These are phyloP conservation scores for Penicillium digitatum DNA, from an alignment of 2,329 filamentous ascomycete genomes.

Conservation along the genomic window DNA sequence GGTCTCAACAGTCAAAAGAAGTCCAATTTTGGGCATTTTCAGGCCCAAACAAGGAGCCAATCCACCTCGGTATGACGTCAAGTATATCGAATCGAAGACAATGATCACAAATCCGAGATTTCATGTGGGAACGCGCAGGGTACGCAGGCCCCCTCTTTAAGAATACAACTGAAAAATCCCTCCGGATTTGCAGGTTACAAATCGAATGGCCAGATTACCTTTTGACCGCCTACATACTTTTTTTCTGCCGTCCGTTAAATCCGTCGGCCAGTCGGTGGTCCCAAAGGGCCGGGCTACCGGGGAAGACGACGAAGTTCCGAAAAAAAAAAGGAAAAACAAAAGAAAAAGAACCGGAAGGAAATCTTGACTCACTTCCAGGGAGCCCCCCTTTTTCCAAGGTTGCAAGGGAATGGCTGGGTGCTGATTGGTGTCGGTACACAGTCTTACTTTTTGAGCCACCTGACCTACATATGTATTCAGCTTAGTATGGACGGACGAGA, in stretches of 20 bases:
- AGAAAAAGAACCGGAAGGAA: slow-evolving; percentile 27
- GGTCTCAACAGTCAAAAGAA: not conserved
- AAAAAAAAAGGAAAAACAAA: slow-evolving; percentile 22
- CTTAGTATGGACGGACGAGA: not conserved
- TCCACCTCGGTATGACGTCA: not conserved
- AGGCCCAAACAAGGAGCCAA: slow-evolving; percentile 10
- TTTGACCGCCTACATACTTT: not conserved
- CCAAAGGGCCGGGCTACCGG: slow-evolving; percentile 16
- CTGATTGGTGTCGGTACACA: slow-evolving; percentile 13
- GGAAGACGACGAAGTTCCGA: slow-evolving; percentile 9
- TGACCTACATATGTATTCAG: not conserved
- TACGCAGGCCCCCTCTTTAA: not conserved
- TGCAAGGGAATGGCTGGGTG: not conserved
- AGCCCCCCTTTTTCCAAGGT: slow-evolving; percentile 5
- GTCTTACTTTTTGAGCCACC: not conserved
- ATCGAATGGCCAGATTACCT: not conserved
- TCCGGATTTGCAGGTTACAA: not conserved
- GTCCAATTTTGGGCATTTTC: slow-evolving; percentile 7
- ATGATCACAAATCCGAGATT: not conserved
- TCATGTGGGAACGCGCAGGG: not conserved
- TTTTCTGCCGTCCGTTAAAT: slow-evolving; percentile 1
- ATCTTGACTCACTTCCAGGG: slow-evolving; percentile 18
- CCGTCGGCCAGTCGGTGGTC: slow-evolving; percentile 1
- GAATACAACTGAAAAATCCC: no score
- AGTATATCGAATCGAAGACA: not conserved